Evolutionary conservation across 768 basidiomycete species (phyloP), one percentile per base, ranked within the genome.

Genomic region (Chlorophyllum brunneum): DNA sequence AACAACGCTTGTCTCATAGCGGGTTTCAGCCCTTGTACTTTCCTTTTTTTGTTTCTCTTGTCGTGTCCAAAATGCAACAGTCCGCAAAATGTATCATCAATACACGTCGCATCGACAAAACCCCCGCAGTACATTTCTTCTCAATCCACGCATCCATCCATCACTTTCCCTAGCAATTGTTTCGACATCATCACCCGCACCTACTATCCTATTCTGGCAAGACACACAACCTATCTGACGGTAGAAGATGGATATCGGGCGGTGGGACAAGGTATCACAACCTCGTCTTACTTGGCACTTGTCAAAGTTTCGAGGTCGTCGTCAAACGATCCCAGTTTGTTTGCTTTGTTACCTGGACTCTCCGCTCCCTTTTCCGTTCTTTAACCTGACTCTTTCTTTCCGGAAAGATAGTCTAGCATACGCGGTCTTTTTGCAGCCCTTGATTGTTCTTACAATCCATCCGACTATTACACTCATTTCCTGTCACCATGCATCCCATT

Each of bases 61-160:
- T 67, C 69, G 70, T 72, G 73, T 75, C 67, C 69, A 79, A 82
- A 79, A 78, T 72, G 68, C 73, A 71, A 70, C 65, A 69, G 69
- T 73, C 61, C 70, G 70, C 81, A 88, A 90, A 88, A 88, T 90
- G 88, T 90, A 90, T 85, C 79, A 81, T 55, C 74, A 78, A 81
- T 77, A 82, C 80, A 81, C 75, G 78, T 82, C 75, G 68, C 68
- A 73, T 69, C 75, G 80, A 78, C 78, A 75, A 69, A 13, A 30
- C 46, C 26, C 40, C 45, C 49, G 49, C 69, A 66, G 74, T 79
- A 77, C 82, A 79, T 71, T 75, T 68, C 71, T 79, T 72, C 76
- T 73, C 81, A 80, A 69, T 73, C 78, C 74, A 76, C 74, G 75
- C 83, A 79, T 78, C 73, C 77, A 83, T 79, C 71, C 72, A 78